These are phyloP conservation scores for Sanghuangporus sanghuang DNA, from an alignment of 1,284 basidiomycete species.

Conservation along the genomic window DNA sequence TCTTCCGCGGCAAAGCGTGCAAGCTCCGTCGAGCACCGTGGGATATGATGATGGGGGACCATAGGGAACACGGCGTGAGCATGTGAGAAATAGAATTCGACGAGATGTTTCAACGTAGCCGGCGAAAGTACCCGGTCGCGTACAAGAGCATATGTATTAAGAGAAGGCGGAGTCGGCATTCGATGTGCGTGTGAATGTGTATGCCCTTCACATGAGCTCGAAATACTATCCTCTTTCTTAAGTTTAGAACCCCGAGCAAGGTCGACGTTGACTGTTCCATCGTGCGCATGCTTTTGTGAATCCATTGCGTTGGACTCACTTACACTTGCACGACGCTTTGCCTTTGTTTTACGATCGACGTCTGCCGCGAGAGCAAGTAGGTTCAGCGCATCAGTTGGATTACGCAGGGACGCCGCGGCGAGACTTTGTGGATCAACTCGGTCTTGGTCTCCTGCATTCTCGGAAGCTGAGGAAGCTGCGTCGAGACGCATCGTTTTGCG, in stretches of 20 bases:
- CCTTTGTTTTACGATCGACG: constrained; percentile 13
- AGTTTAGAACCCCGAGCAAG: neutral
- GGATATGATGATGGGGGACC: constrained; percentile 31
- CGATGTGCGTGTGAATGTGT: constrained; percentile 4
- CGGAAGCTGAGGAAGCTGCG: constrained; percentile 6
- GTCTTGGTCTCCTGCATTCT: constrained; percentile 4
- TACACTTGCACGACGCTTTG: constrained; percentile 4
- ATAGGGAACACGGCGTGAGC: constrained; percentile 39
- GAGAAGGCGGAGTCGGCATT: constrained; percentile 2
- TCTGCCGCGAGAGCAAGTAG: constrained; percentile 18
- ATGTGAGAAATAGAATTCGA: constrained; percentile 31
- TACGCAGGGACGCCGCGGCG: constrained; percentile 16
- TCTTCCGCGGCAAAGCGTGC: constrained; percentile 32
- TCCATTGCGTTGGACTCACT: neutral
- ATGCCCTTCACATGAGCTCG: neutral
- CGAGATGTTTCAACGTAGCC: constrained; percentile 27
- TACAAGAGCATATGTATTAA: constrained; percentile 31
- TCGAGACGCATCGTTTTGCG: constrained; percentile 14
- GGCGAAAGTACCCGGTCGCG: constrained; percentile 30
- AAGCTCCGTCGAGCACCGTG: constrained; percentile 29
- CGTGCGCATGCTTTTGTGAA: neutral
- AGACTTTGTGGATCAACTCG: constrained; percentile 17
- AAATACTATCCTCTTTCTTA: neutral
- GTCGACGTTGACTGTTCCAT: neutral
- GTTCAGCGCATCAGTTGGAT: constrained; percentile 17